phyloP scores from a whole-genome alignment of 768 basidiomycete genomes.

The Clitopilus passeckerianus region DNA sequence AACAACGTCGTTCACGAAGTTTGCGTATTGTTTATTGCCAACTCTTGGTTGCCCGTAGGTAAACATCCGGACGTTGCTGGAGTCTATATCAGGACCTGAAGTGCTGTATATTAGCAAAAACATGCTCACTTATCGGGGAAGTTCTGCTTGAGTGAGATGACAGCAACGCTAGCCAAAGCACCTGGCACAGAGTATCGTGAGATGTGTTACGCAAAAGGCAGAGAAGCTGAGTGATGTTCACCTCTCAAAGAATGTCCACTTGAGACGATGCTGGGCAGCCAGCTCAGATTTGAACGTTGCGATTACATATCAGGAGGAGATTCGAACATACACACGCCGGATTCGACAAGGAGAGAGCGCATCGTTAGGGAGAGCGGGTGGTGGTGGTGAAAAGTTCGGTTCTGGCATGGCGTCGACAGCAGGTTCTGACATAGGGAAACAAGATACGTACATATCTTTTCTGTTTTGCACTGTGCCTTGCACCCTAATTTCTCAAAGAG shows the following conservation, averaged over 20 bases:
- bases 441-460: no score
- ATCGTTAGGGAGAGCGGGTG: no score
- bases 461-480: no score
- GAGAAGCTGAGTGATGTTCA: no score
- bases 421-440: no score
- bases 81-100: not conserved
- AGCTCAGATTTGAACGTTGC: conserved; percentile 30
- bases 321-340: no score
- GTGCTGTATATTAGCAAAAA: not conserved
- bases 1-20: conserved; percentile 38
- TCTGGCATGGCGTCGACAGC: no score
- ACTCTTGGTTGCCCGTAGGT: conserved; percentile 48
- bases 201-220: no score
- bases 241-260: conserved; percentile 55
- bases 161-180: conserved; percentile 41
- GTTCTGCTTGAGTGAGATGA: conserved; percentile 36
- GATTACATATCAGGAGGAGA: no score
- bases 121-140: conserved; percentile 29
- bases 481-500: no score
- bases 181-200: not conserved
- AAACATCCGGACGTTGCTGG: conserved; percentile 29
- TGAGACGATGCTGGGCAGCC: conserved; percentile 29
- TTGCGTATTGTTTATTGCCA: conserved; percentile 43
- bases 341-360: no score
- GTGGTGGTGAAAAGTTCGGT: no score